Evolutionary conservation across 2,329 filamentous ascomycete genomes (phyloP).

Genomic region (Proliferodiscus dingleyae): DNA sequence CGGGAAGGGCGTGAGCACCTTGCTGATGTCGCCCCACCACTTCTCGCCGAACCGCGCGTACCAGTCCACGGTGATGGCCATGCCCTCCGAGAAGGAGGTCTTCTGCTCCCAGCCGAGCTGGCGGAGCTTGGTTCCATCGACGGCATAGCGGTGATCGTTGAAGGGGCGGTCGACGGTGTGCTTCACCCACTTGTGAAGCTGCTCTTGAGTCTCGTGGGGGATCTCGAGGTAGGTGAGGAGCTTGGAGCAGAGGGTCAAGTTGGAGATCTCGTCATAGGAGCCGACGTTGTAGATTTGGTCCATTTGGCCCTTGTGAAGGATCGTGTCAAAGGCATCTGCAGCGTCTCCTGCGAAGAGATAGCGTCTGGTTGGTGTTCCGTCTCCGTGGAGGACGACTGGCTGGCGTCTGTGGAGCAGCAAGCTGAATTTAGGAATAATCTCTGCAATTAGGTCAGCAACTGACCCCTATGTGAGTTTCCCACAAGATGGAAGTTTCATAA

Average conservation of each 20-base stretch:
- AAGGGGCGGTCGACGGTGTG: constrained; percentile 75
- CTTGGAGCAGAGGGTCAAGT: constrained; percentile 61
- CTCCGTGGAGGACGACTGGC: constrained; percentile 69
- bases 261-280: constrained; percentile 72
- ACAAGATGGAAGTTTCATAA: constrained; percentile 7
- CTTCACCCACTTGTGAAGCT: constrained; percentile 62
- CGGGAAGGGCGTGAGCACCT: constrained; percentile 64
- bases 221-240: constrained; percentile 61
- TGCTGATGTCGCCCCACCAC: constrained; percentile 70
- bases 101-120: constrained; percentile 66
- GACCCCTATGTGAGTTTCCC: too few species aligned
- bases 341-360: constrained; percentile 78
- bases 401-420: constrained; percentile 62
- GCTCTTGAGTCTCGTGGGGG: constrained; percentile 42
- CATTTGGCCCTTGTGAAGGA: constrained; percentile 69
- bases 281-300: constrained; percentile 81
- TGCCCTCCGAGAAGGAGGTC: constrained; percentile 58
- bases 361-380: constrained; percentile 67
- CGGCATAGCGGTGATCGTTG: constrained; percentile 69
- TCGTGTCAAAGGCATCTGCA: constrained; percentile 77
- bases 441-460: constrained; percentile 37
- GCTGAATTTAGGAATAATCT: constrained; percentile 80
- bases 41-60: constrained; percentile 60
- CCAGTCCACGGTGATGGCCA: constrained; percentile 64
- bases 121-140: constrained; percentile 64